Conservation (phyloP, 2,329 filamentous ascomycete genomes). For the Herpotrichia juniperi region DNA sequence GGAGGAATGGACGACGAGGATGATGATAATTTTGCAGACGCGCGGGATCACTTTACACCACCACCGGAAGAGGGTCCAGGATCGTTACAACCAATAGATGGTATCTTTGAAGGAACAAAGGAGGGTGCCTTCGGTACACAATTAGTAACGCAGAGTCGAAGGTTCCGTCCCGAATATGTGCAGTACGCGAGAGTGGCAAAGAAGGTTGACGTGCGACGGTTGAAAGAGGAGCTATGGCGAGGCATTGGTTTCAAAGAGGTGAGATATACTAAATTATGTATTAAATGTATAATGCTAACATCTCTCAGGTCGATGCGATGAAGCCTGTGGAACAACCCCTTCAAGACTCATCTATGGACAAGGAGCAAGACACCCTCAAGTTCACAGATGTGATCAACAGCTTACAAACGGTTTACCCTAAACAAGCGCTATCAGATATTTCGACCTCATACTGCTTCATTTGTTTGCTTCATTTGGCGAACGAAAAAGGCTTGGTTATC, state of each 20-base stretch:
- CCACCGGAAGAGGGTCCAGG: conserved; percentile 60
- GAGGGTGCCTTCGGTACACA: conserved; percentile 67
- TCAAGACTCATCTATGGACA: conserved; percentile 42
- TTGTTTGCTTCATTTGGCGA: conserved; percentile 85
- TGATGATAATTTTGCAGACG: conserved; percentile 76
- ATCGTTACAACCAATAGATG: conserved; percentile 31
- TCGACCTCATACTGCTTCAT: conserved; percentile 95
- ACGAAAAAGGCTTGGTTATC: conserved; percentile 87
- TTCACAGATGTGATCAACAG: conserved; percentile 94
- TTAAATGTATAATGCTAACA: conserved; percentile 11
- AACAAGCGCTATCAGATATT: conserved; percentile 87
- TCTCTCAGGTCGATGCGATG: conserved; percentile 18
- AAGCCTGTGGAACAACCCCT: conserved; percentile 9
- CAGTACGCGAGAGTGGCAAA: conserved; percentile 70
- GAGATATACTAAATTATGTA: conserved; percentile 10
- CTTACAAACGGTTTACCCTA: conserved; percentile 83
- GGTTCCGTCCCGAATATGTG: conserved; percentile 68
- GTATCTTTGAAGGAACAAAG: conserved; percentile 60
- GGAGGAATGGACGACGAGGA: conserved; percentile 71
- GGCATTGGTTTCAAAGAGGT: conserved; percentile 61
- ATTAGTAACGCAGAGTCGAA: conserved; percentile 65
- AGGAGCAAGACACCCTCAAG: conserved; percentile 66
- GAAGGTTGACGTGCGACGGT: conserved; percentile 68
- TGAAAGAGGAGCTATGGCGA: conserved; percentile 71
- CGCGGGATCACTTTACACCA: conserved; percentile 78